Percentiles rank a stretch among this genome's conserved stretches.
These are phyloP conservation scores for Corylus avellana DNA, from an alignment of 306 rosid genomes.

Conservation along the genomic window DNA sequence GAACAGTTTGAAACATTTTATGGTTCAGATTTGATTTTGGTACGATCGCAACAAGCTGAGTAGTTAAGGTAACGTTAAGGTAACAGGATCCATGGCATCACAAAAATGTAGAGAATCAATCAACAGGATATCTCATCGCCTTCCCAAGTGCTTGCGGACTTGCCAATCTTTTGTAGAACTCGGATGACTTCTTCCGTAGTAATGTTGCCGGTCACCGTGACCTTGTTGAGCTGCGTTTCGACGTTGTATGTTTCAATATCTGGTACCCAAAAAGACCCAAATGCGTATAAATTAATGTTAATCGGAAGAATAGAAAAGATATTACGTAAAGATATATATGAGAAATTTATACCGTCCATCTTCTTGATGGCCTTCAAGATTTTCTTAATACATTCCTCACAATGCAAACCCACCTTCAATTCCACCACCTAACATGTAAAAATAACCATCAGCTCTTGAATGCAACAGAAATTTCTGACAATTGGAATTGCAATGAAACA, in stretches of 20 bases:
- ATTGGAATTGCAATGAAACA: constrained; percentile 4
- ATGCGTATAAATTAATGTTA: neutral
- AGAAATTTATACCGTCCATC: constrained; percentile 51
- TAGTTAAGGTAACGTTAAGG: neutral
- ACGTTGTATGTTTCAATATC: constrained; percentile 78
- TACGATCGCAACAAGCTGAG: neutral
- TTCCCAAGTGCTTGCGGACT: constrained; percentile 64
- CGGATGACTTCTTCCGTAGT: constrained; percentile 61
- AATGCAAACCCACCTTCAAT: constrained; percentile 80
- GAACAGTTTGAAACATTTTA: too few relatives aligned
- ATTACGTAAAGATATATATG: neutral
- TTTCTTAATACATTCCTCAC: constrained; percentile 87
- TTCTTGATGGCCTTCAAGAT: constrained; percentile 86
- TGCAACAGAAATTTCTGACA: neutral
- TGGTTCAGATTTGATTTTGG: too few relatives aligned
- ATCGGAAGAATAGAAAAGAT: neutral
- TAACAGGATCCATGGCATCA: neutral
- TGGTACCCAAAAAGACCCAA: constrained; percentile 20
- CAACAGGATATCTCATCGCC: constrained; percentile 32
- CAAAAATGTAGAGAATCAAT: constrained; percentile 1
- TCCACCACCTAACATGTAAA: constrained; percentile 64
- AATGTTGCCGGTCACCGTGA: constrained; percentile 71
- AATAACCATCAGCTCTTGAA: neutral
- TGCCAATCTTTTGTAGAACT: constrained; percentile 68
- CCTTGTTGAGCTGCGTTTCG: constrained; percentile 70